These are phyloP conservation scores for Xerocomellus intermedius DNA, from an alignment of 768 basidiomycete genomes.

Conservation along the genomic window DNA sequence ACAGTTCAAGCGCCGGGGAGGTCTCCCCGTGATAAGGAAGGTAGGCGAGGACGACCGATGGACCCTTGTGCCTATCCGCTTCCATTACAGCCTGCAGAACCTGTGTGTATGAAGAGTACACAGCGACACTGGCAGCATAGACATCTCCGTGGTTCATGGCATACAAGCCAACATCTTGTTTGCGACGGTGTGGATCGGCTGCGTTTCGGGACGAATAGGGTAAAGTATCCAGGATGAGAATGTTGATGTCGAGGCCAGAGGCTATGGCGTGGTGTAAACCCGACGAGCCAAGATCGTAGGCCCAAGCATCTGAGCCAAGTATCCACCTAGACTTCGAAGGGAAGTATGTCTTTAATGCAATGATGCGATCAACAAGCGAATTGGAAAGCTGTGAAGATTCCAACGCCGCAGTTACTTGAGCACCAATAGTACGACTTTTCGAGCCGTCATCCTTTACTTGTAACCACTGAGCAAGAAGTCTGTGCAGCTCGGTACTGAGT, in stretches of 20 bases:
- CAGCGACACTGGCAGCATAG: slow-evolving; percentile 92
- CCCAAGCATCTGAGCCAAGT: slow-evolving; percentile 97
- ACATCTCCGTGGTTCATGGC: slow-evolving; percentile 98
- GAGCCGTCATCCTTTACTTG: slow-evolving; percentile 66
- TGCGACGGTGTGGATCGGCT: slow-evolving; percentile 70
- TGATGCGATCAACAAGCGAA: slow-evolving; percentile 52
- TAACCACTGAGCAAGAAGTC: slow-evolving; percentile 77
- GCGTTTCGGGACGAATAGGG: slow-evolving; percentile 81
- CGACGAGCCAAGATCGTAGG: slow-evolving; percentile 93
- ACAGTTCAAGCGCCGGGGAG: slow-evolving; percentile 77
- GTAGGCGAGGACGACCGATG: slow-evolving; percentile 91
- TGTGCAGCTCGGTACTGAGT: slow-evolving; percentile 58
- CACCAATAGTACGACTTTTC: slow-evolving; percentile 59
- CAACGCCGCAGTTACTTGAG: slow-evolving; percentile 53
- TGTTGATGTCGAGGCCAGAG: slow-evolving; percentile 88
- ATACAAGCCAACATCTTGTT: slow-evolving; percentile 96
- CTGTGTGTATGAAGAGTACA: slow-evolving; percentile 94
- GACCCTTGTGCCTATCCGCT: slow-evolving; percentile 87
- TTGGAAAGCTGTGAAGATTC: slow-evolving; percentile 40
- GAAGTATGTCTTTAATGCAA: slow-evolving; percentile 61
- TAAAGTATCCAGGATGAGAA: slow-evolving; percentile 90
- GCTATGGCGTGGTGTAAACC: slow-evolving; percentile 94
- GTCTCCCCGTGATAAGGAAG: slow-evolving; percentile 84
- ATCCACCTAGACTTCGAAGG: slow-evolving; percentile 85
- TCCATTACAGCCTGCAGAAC: slow-evolving; percentile 89